Base-by-base conservation (phyloP, 495 filamentous ascomycete genomes). In the Aspergillus haitiensis region DNA sequence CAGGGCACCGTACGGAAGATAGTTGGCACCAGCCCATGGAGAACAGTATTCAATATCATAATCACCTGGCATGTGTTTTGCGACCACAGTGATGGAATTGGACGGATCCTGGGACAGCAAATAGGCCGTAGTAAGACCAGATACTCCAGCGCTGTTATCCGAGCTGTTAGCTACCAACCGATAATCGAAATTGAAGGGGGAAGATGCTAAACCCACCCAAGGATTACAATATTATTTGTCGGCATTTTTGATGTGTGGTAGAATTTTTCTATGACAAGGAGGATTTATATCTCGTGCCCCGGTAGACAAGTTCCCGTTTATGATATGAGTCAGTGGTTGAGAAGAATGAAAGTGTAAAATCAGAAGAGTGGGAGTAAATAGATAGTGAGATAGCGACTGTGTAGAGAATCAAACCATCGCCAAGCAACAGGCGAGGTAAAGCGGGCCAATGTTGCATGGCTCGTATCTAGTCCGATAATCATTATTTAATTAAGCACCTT, bases 41-140 rank as follows among this genome's bases (percentile, higher is more conserved):
- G 90, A 95, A 3, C 91, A 87, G 71, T 98, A 98, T 83, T 98
- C 92, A 54, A 94, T 88, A 67, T 97, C 93, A 75, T 96, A 97
- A 77, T 98, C 94, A 37, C 94, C 94, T 0, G 94, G 94, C 95
- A 98, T 96, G 66, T 98, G 93, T 71, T 97, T 97, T 21, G 92
- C 91, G 3, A 93, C 78, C 27, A 98, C 82, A 4, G 92, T 96
- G 60, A 98, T 78, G 52, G 84, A 83, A 64, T 86, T 86, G 21
- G 81, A 73, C 4, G 79, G 70, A 64, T 89, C 83, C 61, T 84
- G 85, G 44, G 93, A 89, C 31, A 98, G 83, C 15, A 90, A 73
- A 36, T 96, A 82, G 7, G 95, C 94, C 8, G 90, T 92, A n/a
- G 94, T 98, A 55, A 98, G 82, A 52, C 94, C 94, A 48, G 87